phyloP scores from a whole-genome alignment of 768 basidiomycete species.

The Asterophora parasitica region DNA sequence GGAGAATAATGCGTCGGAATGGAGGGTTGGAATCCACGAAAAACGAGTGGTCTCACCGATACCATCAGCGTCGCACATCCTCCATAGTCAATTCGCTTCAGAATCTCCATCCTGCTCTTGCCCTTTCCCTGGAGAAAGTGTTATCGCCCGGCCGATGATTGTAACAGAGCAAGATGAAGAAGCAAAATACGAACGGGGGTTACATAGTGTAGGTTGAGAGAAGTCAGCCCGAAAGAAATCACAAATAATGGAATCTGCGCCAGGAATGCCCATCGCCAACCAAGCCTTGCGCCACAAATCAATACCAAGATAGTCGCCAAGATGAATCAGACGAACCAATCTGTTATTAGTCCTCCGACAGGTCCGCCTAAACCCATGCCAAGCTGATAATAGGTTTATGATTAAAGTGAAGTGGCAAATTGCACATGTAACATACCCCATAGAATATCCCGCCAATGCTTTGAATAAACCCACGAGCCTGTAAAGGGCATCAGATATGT shows the following conservation, averaged over 20 bases:
- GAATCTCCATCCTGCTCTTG: constrained; percentile 53
- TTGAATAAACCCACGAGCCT: constrained; percentile 69
- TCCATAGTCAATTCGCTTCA: constrained; percentile 73
- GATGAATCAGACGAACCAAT: constrained; percentile 39
- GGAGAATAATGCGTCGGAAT: not conserved
- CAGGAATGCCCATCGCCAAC: constrained; percentile 80
- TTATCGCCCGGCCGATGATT: not conserved
- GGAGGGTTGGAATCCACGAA: not conserved
- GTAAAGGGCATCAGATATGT: not conserved
- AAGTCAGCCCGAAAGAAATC: constrained; percentile 53
- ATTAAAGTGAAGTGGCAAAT: too few relatives aligned
- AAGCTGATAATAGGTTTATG: constrained; percentile 42
- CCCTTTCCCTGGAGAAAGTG: constrained; percentile 47
- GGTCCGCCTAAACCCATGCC: constrained; percentile 77
- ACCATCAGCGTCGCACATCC: constrained; percentile 59
- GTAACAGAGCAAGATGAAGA: not conserved
- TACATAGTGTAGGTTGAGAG: constrained; percentile 55
- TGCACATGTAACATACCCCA: constrained; percentile 44
- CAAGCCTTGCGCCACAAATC: constrained; percentile 39
- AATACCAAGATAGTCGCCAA: not conserved
- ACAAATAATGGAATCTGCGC: constrained; percentile 66
- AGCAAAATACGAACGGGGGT: constrained; percentile 49
- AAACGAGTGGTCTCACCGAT: constrained; percentile 38
- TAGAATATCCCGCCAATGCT: constrained; percentile 68
- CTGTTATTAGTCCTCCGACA: constrained; percentile 64